Percentiles rank a stretch among this genome's conserved stretches.
phyloP scores from a whole-genome alignment of 176 grass and related monocot species.

The Oryza rufipogon region DNA sequence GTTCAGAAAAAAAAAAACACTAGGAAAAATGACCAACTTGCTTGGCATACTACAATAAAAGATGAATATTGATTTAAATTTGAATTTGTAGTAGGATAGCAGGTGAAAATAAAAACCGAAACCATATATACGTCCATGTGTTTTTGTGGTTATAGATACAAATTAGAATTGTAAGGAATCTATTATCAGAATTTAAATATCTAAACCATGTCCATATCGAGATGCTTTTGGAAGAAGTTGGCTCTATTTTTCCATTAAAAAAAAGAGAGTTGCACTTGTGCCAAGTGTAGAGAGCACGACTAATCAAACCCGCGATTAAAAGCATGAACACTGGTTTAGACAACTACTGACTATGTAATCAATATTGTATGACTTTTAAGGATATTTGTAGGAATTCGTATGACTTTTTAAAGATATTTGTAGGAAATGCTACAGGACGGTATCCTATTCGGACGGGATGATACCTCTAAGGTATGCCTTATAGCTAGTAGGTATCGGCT shows the following conservation, averaged over 20 bases:
- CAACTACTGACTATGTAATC: too few species aligned
- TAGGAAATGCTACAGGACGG: too few species aligned
- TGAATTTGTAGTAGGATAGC: not conserved
- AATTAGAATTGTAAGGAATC: not conserved
- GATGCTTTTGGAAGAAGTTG: conserved; percentile 42
- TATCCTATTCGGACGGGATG: too few species aligned
- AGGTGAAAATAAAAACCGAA: not conserved
- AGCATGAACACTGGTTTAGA: too few species aligned
- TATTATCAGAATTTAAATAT: not conserved
- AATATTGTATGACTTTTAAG: too few species aligned
- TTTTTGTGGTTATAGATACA: not conserved
- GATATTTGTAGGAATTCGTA: too few species aligned
- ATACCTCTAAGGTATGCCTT: too few species aligned
- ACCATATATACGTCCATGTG: not conserved
- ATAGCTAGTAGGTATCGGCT: too few species aligned
- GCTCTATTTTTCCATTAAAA: conserved; percentile 3
- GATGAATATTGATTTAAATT: not conserved
- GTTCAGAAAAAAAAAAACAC: too few species aligned
- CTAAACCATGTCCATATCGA: not conserved
- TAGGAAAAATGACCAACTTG: too few species aligned
- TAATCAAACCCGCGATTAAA: not conserved
- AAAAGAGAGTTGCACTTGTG: conserved; percentile 33
- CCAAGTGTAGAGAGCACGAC: conserved; percentile 21
- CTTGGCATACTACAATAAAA: too few species aligned
- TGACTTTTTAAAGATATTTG: too few species aligned